Percentiles rank a stretch among this genome's conserved stretches.
Evolutionary conservation across 768 basidiomycete genomes (phyloP).

Genomic region (Phanerochaete sordida): DNA sequence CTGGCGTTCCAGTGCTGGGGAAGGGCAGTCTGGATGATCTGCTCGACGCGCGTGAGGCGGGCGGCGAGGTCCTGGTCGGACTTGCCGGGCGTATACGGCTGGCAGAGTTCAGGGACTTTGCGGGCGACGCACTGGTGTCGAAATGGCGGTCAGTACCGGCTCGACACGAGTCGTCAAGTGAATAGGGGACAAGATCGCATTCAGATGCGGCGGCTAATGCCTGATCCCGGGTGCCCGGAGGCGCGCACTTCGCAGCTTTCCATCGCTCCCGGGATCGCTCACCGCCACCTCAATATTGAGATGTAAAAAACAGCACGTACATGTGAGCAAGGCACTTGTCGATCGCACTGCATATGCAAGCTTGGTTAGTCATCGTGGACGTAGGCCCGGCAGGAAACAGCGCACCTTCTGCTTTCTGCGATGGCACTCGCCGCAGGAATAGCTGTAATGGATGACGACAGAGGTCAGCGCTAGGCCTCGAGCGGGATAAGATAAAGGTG

Average conservation of each 20-base stretch:
- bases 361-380: background rate
- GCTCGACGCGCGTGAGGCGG: conserved; percentile 72
- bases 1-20: conserved; percentile 64
- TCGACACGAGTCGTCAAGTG: conserved; percentile 2
- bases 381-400: conserved; percentile 13
- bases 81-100: conserved; percentile 86
- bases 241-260: background rate
- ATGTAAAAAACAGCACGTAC: conserved; percentile 34
- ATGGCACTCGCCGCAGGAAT: conserved; percentile 86
- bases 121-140: conserved; percentile 68
- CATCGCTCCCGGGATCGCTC: background rate
- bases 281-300: background rate
- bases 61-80: conserved; percentile 76
- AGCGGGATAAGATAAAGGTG: background rate
- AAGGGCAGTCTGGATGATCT: conserved; percentile 75
- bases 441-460: conserved; percentile 39
- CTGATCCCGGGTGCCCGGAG: background rate
- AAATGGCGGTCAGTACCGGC: conserved; percentile 10
- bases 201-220: background rate
- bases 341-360: conserved; percentile 59
- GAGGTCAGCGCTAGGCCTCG: background rate
- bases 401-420: conserved; percentile 81
- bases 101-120: conserved; percentile 85
- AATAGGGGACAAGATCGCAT: conserved; percentile 9
- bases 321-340: conserved; percentile 83